A percentile compares a stretch with the other conserved stretches of the same genome.
Evolutionary conservation across 768 basidiomycete species (phyloP).

Genomic region (Amanita rimosa): DNA sequence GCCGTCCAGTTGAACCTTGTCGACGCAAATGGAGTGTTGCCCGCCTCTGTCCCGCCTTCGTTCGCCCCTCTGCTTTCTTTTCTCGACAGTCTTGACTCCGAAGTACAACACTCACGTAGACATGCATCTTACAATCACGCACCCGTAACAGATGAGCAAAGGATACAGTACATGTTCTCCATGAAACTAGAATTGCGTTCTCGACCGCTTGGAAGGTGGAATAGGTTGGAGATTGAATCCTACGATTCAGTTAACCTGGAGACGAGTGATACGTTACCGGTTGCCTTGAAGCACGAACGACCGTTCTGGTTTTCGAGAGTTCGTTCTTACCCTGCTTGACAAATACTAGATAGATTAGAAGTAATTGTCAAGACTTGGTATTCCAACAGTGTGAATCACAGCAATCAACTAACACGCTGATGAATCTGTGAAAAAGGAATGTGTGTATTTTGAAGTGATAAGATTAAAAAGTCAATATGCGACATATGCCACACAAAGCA

Average conservation of each 20-base stretch:
- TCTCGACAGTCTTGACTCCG: neutral
- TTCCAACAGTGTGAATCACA: neutral
- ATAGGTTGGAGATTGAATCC: constrained; percentile 60
- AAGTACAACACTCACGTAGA: constrained; percentile 3
- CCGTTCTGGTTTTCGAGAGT: constrained; percentile 96
- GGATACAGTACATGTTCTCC: constrained; percentile 51
- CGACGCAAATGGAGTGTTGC: constrained; percentile 37
- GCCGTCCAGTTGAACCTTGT: constrained; percentile 54
- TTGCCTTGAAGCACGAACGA: constrained; percentile 72
- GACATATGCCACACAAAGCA: constrained; percentile 70
- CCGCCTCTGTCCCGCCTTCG: constrained; percentile 7
- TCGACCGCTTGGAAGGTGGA: constrained; percentile 77
- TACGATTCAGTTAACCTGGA: constrained; percentile 73
- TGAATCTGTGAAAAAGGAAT: neutral
- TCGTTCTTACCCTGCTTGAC: constrained; percentile 37
- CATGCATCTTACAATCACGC: neutral
- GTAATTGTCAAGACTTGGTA: neutral
- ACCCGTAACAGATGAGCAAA: constrained; percentile 10
- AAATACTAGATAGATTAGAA: neutral
- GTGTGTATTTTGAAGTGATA: neutral
- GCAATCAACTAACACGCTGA: neutral
- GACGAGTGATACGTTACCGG: constrained; percentile 58
- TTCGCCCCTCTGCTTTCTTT: neutral
- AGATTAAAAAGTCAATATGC: constrained; percentile 19
- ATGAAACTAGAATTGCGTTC: constrained; percentile 67